Conservation (phyloP, 305 asterid genomes). For the Vinca major region DNA sequence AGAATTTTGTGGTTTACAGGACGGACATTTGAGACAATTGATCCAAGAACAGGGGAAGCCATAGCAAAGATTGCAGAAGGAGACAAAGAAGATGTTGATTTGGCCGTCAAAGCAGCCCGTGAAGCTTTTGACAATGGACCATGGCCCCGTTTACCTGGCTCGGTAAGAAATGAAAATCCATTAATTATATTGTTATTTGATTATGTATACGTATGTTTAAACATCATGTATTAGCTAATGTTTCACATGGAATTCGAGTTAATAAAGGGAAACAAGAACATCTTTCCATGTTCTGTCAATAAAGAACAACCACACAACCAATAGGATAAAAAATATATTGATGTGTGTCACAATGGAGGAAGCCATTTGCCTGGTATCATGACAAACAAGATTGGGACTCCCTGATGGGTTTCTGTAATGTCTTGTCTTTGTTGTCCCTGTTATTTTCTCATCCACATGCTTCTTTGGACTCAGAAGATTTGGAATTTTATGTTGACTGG, state of each 20-base stretch:
- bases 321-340: too few relatives aligned
- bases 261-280: too few relatives aligned
- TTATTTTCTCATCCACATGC: too few relatives aligned
- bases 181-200: background rate
- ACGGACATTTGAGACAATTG: slow-evolving; percentile 29
- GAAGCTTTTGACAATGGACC: slow-evolving; percentile 42
- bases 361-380: too few relatives aligned
- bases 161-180: slow-evolving; percentile 15
- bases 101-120: slow-evolving; percentile 43
- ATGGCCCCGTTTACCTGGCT: slow-evolving; percentile 42
- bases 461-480: too few relatives aligned
- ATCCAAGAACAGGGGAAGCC: slow-evolving; percentile 32
- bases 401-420: too few relatives aligned
- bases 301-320: too few relatives aligned
- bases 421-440: too few relatives aligned
- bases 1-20: slow-evolving; percentile 9
- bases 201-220: background rate
- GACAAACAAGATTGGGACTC: too few relatives aligned
- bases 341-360: too few relatives aligned
- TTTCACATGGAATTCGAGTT: background rate
- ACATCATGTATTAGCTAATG: background rate
- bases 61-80: slow-evolving; percentile 38
- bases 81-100: slow-evolving; percentile 31
- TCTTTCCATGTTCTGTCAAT: too few relatives aligned
- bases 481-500: too few relatives aligned